Base-by-base conservation (phyloP, 106 monocot species). In the Agapanthus africanus region DNA sequence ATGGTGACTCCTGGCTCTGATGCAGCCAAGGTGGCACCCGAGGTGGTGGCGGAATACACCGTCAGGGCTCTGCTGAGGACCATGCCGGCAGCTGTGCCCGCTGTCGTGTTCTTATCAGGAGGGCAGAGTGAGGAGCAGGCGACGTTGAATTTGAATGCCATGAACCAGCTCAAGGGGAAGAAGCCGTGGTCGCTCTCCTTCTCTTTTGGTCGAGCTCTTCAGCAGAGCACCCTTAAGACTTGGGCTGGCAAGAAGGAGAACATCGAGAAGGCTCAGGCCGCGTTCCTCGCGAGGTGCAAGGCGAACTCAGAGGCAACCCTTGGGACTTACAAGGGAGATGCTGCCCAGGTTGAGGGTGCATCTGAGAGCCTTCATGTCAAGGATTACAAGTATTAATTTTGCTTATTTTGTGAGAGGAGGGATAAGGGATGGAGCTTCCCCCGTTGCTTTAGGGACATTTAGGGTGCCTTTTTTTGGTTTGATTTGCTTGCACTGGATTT, bases 1-100 rank as follows among this genome's bases (percentile, higher is more conserved):
- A 83, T 83, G 83, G 83, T 83, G 9, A 81, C 77, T 13, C 77
- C 81, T 0, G 81, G 81, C 0, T 81, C 81, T 10, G 77, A 81
- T 15, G 52, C 80, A 6, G 31, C 70, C 36, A 82, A 82, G 74
- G 82, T 82, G 34, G 25, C 77, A 0, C 78, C 70, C 0, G 38
- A 78, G 65, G 78, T 82, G 49, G 74, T 78, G 35, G 78, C 82
- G 0, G 82, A 83, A 68, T 71, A 79, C 79, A 83, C 83, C 1
- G 83, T 83, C 51, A 44, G 79, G 18, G 63, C 79, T 22, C 78
- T 83, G n/a, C 83, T 67, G 49, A 74, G 83, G 75, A 83, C 83
- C 1, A 75, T 83, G 27, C 83, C 83, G 0, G 60, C 83, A 2
- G 83, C 83, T 1, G 83, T 83, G 6, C 83, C 83, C 4, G 83